These are phyloP conservation scores for Vinca major DNA, from an alignment of 305 asterid genomes.

Conservation along the genomic window DNA sequence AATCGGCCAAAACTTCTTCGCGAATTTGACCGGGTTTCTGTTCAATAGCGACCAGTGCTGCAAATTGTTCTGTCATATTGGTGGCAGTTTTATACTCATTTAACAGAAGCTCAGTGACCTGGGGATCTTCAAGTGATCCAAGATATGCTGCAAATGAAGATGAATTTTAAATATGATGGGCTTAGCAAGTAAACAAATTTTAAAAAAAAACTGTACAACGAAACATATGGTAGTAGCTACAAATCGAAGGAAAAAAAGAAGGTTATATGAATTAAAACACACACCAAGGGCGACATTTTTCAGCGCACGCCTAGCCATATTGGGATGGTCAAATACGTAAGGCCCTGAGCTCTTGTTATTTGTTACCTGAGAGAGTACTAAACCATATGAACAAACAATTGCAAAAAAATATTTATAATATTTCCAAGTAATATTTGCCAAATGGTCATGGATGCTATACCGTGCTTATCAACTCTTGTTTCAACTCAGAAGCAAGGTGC, in stretches of 20 bases:
- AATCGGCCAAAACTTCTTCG: conserved; percentile 84
- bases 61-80: conserved; percentile 86
- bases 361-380: conserved; percentile 32
- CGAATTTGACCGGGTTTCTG: conserved; percentile 71
- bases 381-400: not conserved
- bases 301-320: conserved; percentile 81
- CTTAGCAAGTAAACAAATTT: not conserved
- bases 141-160: conserved; percentile 60
- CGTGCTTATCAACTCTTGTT: conserved; percentile 48
- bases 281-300: conserved; percentile 61
- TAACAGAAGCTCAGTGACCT: conserved; percentile 56
- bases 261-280: no score
- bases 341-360: conserved; percentile 56
- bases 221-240: no score
- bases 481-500: conserved; percentile 77
- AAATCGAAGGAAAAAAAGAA: not conserved
- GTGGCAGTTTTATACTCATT: conserved; percentile 74
- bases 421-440: not conserved
- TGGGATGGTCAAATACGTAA: conserved; percentile 62
- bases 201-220: no score
- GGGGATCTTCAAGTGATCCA: conserved; percentile 64
- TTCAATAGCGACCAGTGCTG: conserved; percentile 74
- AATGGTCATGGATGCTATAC: conserved; percentile 25
- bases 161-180: conserved; percentile 1
- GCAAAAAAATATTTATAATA: not conserved